Evolutionary conservation across 345 rosid genomes (phyloP).

Genomic region (Eucalyptus caleyi): DNA sequence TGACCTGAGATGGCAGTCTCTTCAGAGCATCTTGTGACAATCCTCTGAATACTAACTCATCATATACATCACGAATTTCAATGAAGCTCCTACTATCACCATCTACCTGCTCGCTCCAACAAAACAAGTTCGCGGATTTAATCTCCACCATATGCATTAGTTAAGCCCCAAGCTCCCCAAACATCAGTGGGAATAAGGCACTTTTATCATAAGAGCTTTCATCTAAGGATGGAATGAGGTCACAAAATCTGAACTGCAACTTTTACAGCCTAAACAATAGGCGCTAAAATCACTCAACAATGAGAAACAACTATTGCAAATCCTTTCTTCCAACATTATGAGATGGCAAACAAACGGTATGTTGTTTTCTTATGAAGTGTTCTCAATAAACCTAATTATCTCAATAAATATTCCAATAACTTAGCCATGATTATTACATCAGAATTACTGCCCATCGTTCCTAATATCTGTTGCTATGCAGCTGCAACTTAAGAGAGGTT

Average conservation of each 20-base stretch:
- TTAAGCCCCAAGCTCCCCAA: background rate
- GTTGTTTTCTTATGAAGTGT: background rate
- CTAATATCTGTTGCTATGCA: background rate
- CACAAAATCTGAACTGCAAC: background rate
- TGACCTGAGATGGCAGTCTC: constrained; percentile 53
- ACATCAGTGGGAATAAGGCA: background rate
- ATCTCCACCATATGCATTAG: background rate
- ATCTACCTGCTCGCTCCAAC: constrained; percentile 22
- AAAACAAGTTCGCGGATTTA: background rate
- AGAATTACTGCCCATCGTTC: background rate
- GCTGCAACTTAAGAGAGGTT: background rate
- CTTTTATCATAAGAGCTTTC: background rate
- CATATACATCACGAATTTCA: constrained; percentile 24
- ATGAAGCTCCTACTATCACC: constrained; percentile 26
- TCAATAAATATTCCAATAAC: background rate
- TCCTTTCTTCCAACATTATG: background rate
- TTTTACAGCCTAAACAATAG: background rate
- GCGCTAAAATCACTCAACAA: background rate
- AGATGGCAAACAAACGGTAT: background rate
- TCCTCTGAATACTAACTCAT: constrained; percentile 30
- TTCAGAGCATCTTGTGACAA: constrained; percentile 48
- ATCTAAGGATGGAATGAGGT: background rate
- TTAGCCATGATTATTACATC: background rate
- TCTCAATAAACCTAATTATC: background rate
- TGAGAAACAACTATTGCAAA: background rate